Evolutionary conservation across 371 early-diverging fungal genomes (phyloP).

Genomic region (Sporodiniella umbellata): DNA sequence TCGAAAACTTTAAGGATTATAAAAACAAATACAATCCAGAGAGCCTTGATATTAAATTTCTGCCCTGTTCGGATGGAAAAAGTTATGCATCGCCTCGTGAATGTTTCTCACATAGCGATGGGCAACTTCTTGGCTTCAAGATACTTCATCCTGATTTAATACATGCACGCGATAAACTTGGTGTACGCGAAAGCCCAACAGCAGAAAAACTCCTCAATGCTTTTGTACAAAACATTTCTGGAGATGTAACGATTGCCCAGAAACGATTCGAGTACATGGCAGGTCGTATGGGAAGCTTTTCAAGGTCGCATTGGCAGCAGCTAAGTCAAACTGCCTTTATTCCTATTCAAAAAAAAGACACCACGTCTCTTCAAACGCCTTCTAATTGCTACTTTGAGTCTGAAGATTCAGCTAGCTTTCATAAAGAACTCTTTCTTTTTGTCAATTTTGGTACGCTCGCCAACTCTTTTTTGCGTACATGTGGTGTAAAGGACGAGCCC

Average conservation of each 20-base stretch:
- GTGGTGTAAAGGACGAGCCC: slow-evolving; percentile 88
- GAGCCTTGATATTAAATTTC: slow-evolving; percentile 51
- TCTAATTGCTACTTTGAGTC: slow-evolving; percentile 64
- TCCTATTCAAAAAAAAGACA: slow-evolving; percentile 43
- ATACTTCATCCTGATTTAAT: slow-evolving; percentile 59
- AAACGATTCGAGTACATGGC: slow-evolving; percentile 71
- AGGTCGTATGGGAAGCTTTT: slow-evolving; percentile 58
- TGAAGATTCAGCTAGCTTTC: slow-evolving; percentile 33
- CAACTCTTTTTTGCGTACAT: slow-evolving; percentile 75
- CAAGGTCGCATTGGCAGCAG: slow-evolving; percentile 48
- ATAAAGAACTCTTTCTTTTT: slow-evolving; percentile 61
- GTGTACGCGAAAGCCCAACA: slow-evolving; percentile 64
- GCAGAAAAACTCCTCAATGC: slow-evolving; percentile 46
- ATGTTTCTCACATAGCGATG: slow-evolving; percentile 64
- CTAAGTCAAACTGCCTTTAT: slow-evolving; percentile 58
- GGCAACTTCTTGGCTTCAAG: slow-evolving; percentile 63
- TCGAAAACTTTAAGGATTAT: slow-evolving; percentile 70
- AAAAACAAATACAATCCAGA: slow-evolving; percentile 37
- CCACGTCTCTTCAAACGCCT: slow-evolving; percentile 39
- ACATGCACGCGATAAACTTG: slow-evolving; percentile 62
- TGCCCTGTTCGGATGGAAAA: slow-evolving; percentile 56
- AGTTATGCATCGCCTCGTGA: slow-evolving; percentile 49
- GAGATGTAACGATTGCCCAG: slow-evolving; percentile 42
- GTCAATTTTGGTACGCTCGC: slow-evolving; percentile 75
- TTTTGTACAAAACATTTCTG: slow-evolving; percentile 35